Base-by-base conservation (phyloP, 2,329 filamentous ascomycete genomes). In the Phialophora verrucosa region DNA sequence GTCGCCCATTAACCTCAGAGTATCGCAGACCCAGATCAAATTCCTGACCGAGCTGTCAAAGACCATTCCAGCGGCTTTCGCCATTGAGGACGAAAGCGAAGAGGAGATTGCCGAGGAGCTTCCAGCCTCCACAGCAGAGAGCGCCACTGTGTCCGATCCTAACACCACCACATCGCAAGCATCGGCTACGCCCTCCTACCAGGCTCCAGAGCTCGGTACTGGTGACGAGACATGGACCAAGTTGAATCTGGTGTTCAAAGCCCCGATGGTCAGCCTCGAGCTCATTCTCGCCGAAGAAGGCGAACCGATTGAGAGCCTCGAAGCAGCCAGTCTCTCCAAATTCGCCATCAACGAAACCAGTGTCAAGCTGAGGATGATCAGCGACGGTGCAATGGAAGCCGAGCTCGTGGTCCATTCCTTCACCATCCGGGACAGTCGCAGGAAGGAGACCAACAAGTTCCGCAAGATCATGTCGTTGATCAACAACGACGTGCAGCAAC, bases 381-480 rank as follows among this genome's bases (percentile, higher is more conserved):
- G 91, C 23, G 94, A 99, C 76, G 90, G 90, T 6, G 93, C 93
- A 0, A 79, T 99, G 49, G 95, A 99, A 76, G 93, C 93, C 2
- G 96, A 99, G 76, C 86, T 99, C 6, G 84, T 97, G 42, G 93
- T 99, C 17, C 90, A 95, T 66, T 95, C 94, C 0, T 97, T 99
- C 77, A 97, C 93, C 0, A 97, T 98, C 70, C 87, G 91, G 63
- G 95, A 99, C 76, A 97, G 91, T 69, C 89, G 96, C n/a, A 89
- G 88, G 4, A 87, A 88, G 62, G 93, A 96, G 73, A 91, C 90
- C 4, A 99, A 97, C 82, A 97, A 96, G 76, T 99, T 96, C 84
- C 88, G 93, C 59, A 96, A 94, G 77, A 97, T 99, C 80, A 98
- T 99, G 95, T 93, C 93, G 1, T 89, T 96, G 63, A 93, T 93